Base-by-base conservation (phyloP, 2,329 filamentous ascomycete genomes). In the Ascochyta lentis region DNA sequence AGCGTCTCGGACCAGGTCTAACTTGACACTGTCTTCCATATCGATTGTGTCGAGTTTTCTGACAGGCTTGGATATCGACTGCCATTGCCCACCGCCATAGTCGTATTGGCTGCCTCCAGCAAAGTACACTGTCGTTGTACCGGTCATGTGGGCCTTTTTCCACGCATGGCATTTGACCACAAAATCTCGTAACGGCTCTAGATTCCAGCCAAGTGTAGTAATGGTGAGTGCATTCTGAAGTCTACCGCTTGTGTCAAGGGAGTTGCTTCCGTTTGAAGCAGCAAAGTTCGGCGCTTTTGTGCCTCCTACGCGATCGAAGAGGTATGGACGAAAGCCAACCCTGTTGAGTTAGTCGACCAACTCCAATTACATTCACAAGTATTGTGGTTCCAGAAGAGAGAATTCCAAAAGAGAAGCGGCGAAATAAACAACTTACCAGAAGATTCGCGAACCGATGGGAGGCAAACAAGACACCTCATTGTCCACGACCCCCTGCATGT, bases 1-100 rank as follows among this genome's bases (percentile, higher is more conserved):
- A 16, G 75, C 64, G 55, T 79, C 73, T 44, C 60, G 56, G 8
- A 78, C 49, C 27, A 77, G 51, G 38, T 72, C 65, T 37, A 58
- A 41, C 43, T 73, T 73, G 15, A 60, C 31, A 2, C 45, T 41
- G n/a, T 67, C 62, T 19, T 73, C 65, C 64, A 74, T 70, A 34
- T 74, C 69, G 29, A 72, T 69, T 2, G 68, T 69, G 29, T 71
- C 68, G 1, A 72, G 62, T 37, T 61, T 71, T 10, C 69, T 65
- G 6, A 65, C 55, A 13, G 67, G 57, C 49, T 71, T 71, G 27
- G 54, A 59, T 2, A 69, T 61, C 0, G 66, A 64, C 15, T 64
- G 57, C 69, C 69, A 72, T 6, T 44, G 44, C 6, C 56, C 41
- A 10, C 55, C 56, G 16, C 57, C 58, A 15, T 54, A 54, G 16